These are phyloP conservation scores for Wickerhamomyces hampshirensis DNA, from an alignment of 805 yeast genomes.

Conservation along the genomic window DNA sequence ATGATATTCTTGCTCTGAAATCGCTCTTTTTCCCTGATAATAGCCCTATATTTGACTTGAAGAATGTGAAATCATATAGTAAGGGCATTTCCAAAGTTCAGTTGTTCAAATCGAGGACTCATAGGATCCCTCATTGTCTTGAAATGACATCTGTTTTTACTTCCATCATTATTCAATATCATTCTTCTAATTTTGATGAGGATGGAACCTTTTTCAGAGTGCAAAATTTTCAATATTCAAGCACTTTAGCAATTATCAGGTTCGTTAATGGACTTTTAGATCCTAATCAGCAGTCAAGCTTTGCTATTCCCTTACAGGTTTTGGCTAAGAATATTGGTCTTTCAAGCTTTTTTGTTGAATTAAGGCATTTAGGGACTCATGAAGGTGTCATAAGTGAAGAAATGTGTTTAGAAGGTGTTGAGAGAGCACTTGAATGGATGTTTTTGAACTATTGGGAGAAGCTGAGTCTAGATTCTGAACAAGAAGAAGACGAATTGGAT, in stretches of 20 bases:
- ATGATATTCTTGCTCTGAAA: constrained; percentile 15
- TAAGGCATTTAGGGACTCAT: constrained; percentile 89
- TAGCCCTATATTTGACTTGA: constrained; percentile 1
- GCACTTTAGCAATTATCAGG: constrained; percentile 65
- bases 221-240: not conserved
- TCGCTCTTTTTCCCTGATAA: constrained; percentile 8
- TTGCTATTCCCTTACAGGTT: constrained; percentile 72
- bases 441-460: constrained; percentile 66
- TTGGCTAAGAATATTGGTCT: constrained; percentile 65
- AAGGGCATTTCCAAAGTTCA: constrained; percentile 12
- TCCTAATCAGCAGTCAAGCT: constrained; percentile 73
- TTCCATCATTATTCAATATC: constrained; percentile 4
- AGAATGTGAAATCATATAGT: not conserved
- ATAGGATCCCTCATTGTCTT: constrained; percentile 16
- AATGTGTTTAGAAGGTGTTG: constrained; percentile 55
- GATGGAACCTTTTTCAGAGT: constrained; percentile 4
- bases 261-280: constrained; percentile 92
- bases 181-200: not conserved
- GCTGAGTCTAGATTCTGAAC: constrained; percentile 10
- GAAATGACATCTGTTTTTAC: constrained; percentile 15
- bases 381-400: constrained; percentile 72
- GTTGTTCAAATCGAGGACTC: constrained; percentile 13
- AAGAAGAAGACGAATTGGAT: constrained; percentile 15
- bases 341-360: constrained; percentile 82
- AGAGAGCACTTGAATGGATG: constrained; percentile 72